Evolutionary conservation across 1,139 yeast genomes (phyloP).

Genomic region (Zygotorulaspora mrakii): DNA sequence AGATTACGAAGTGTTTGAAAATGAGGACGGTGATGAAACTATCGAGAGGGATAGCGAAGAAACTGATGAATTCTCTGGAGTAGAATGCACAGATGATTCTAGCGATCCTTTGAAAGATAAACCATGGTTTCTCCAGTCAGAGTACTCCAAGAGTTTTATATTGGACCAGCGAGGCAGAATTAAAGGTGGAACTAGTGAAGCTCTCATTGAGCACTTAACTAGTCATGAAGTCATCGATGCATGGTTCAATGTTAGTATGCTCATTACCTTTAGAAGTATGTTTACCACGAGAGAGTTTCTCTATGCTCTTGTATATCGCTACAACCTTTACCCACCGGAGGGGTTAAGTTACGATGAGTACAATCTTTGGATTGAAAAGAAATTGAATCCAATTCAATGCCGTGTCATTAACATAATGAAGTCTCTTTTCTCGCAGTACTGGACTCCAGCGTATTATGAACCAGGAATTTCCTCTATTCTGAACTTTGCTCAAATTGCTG

Average conservation of each 20-base stretch:
- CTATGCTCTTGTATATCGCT: slow-evolving; percentile 58
- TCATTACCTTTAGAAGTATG: slow-evolving; percentile 74
- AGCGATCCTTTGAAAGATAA: slow-evolving; percentile 36
- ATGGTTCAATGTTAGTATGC: slow-evolving; percentile 64
- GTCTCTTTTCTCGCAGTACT: slow-evolving; percentile 66
- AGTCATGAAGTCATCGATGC: slow-evolving; percentile 71
- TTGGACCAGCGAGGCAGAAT: slow-evolving; percentile 70
- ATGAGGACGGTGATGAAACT: slow-evolving; percentile 13
- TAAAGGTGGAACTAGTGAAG: slow-evolving; percentile 83
- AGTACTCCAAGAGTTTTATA: slow-evolving; percentile 67
- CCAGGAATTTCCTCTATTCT: slow-evolving; percentile 51
- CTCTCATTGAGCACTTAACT: slow-evolving; percentile 77
- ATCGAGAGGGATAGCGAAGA: slow-evolving; percentile 1
- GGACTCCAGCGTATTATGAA: slow-evolving; percentile 65
- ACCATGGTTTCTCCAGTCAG: slow-evolving; percentile 83
- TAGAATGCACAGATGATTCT: slow-evolving; percentile 16
- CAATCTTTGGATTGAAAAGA: slow-evolving; percentile 72
- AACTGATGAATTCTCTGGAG: slow-evolving; percentile 31
- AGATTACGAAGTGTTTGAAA: slow-evolving; percentile 17
- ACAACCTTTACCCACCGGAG: slow-evolving; percentile 77
- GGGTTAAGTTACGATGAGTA: slow-evolving; percentile 83
- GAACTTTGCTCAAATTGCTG: slow-evolving; percentile 55
- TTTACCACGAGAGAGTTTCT: slow-evolving; percentile 66
- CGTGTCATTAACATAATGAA: slow-evolving; percentile 70
- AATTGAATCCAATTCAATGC: slow-evolving; percentile 58